Evolutionary conservation across 441 rosid species (phyloP).

Genomic region (Eutrema salsugineum): DNA sequence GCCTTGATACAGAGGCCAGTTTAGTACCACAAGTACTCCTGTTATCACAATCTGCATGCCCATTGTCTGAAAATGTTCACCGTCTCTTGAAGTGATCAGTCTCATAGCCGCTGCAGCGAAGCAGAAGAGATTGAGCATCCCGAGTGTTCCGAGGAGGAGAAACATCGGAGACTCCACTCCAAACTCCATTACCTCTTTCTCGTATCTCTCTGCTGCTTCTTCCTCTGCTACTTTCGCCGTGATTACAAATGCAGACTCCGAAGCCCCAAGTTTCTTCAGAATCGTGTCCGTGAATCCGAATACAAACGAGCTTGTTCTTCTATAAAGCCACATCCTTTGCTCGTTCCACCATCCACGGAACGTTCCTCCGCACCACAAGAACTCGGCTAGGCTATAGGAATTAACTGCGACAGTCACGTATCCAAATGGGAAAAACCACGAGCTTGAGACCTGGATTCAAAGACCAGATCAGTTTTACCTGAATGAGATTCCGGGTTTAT

Average conservation of each 20-base stretch:
- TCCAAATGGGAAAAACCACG: constrained; percentile 60
- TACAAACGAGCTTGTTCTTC: constrained; percentile 61
- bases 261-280: constrained; percentile 37
- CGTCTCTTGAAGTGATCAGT: background rate
- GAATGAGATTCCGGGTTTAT: background rate
- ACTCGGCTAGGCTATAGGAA: constrained; percentile 47
- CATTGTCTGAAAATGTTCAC: constrained; percentile 24
- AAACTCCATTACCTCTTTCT: constrained; percentile 62
- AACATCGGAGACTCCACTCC: constrained; percentile 70
- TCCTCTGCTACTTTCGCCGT: constrained; percentile 60
- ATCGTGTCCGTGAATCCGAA: constrained; percentile 50
- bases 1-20: constrained; percentile 57
- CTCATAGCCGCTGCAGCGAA: constrained; percentile 33
- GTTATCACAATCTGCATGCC: constrained; percentile 44
- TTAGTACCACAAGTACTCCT: constrained; percentile 42
- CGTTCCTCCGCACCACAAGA: constrained; percentile 55
- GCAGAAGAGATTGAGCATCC: constrained; percentile 51
- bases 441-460: constrained; percentile 37
- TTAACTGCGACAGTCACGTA: constrained; percentile 39
- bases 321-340: constrained; percentile 67
- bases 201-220: constrained; percentile 46
- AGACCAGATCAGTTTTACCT: background rate
- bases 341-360: constrained; percentile 69
- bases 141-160: constrained; percentile 46
- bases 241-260: constrained; percentile 50